Base-by-base conservation (phyloP, 495 filamentous ascomycete species). In the Pyrenula massariospora region DNA sequence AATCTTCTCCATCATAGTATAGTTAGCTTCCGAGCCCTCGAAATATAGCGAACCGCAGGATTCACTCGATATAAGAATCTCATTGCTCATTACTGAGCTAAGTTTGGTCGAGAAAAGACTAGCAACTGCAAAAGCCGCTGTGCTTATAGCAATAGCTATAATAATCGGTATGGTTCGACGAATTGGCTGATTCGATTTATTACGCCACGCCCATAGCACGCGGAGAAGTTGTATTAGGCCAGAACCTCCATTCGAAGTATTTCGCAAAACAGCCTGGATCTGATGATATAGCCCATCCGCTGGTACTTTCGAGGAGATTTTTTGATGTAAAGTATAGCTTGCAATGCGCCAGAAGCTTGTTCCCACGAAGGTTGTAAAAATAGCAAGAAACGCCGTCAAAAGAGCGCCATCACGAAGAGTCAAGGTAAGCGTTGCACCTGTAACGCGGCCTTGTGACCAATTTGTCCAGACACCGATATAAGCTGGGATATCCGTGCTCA, bases 401-500 rank as follows among this genome's bases (percentile, higher is more conserved):
- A 76, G 52, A 12, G 58, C 68, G 12, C 66, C 72, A 58, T 71
- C 50, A 1, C 55, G 54, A 55, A 60, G 52, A 11, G 59, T 64
- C 1, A 76, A 55, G 10, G 73, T 77, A 50, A 74, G 42, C 0
- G 73, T 77, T 2, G 72, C 64, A n/a, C 74, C 74, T n/a, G 62
- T 54, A 20, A 72, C 15, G 12, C 20, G 53, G 3, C 66, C 69
- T 24, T 65, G 63, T n/a, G 66, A 66, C 67, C 71, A 73, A 54
- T 77, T 74, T 52, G 68, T 70, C 74, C 74, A 77, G 47, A 59
- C 52, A 22, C 73, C 74, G 31, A 42, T 42, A 42, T 42, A 42
- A 42, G 31, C 31, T 42, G 31, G 31, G 31, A 42, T 42, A 42
- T 42, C 31, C 31, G 31, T 42, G 31, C 31, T 42, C 31, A 15